Percentiles rank a stretch among this genome's conserved stretches.
phyloP scores from a whole-genome alignment of 257 asterid species.

The Rubia yunnanensis region DNA sequence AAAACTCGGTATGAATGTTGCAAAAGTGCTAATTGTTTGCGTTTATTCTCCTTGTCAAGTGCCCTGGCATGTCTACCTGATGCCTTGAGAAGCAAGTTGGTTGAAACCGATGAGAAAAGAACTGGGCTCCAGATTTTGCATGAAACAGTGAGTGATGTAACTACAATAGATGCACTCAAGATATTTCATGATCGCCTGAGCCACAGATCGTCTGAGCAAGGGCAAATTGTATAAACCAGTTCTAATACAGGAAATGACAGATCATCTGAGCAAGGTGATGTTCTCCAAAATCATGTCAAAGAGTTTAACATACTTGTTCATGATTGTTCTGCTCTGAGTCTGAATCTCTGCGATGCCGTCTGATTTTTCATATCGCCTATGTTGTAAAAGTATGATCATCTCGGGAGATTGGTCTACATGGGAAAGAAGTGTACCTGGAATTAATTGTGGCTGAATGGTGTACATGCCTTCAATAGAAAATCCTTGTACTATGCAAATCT shows the following conservation, averaged over 20 bases:
- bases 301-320: slow-evolving; percentile 41
- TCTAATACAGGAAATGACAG: slow-evolving; percentile 15
- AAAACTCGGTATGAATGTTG: not conserved
- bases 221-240: slow-evolving; percentile 14
- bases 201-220: slow-evolving; percentile 21
- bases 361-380: not conserved
- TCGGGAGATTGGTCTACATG: not conserved
- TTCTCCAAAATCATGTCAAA: slow-evolving; percentile 26
- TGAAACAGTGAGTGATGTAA: slow-evolving; percentile 38
- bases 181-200: slow-evolving; percentile 37
- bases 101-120: slow-evolving; percentile 54
- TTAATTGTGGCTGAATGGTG: not conserved
- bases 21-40: slow-evolving; percentile 1
- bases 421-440: not conserved
- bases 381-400: not conserved
- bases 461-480: not conserved
- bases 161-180: slow-evolving; percentile 47
- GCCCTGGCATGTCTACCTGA: slow-evolving; percentile 54
- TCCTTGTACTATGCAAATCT: not conserved
- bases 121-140: slow-evolving; percentile 36
- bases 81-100: slow-evolving; percentile 46
- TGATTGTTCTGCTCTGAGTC: slow-evolving; percentile 44
- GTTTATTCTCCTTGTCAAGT: slow-evolving; percentile 24
- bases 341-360: slow-evolving; percentile 17
- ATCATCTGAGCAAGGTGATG: slow-evolving; percentile 16